Base-by-base conservation (phyloP, 805 yeast genomes). In the Novakomyces olei region DNA sequence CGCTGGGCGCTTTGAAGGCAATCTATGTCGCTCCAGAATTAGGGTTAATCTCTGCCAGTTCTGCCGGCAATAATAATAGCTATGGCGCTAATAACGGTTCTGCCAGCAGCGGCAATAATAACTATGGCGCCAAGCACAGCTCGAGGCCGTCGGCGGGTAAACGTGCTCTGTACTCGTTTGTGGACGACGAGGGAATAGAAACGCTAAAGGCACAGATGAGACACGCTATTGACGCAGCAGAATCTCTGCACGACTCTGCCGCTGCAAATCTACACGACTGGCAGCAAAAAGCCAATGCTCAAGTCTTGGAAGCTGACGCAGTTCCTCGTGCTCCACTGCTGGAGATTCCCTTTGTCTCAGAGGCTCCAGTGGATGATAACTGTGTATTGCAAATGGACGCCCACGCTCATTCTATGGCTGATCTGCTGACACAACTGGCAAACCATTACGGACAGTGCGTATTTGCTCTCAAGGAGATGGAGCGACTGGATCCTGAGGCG, bases 101-200 rank as follows among this genome's bases (percentile, higher is more conserved):
- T n/a, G n/a, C n/a, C n/a, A n/a, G n/a, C n/a, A n/a, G n/a, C n/a
- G n/a, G n/a, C n/a, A n/a, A n/a, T n/a, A n/a, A n/a, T n/a, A n/a
- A n/a, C n/a, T n/a, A n/a, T n/a, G n/a, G n/a, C n/a, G n/a, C n/a
- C n/a, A n/a, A n/a, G n/a, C n/a, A n/a, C n/a, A n/a, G n/a, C n/a
- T n/a, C n/a, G n/a, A n/a, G n/a, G n/a, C n/a, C n/a, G n/a, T n/a
- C n/a, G n/a, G 72, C n/a, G 65, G 60, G 44, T 81, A 94, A 81
- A 81, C 76, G 5, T 70, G 55, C 1, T 18, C 33, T 30, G 14
- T 23, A 30, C 17, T 14, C 26, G n/a, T 20, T 30, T 23, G 33
- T 30, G 6, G 33, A 30, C 15, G 33, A 30, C 12, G 6, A 19
- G 2, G 16, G 27, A 2, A 5, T 30, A 8, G 33, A 30, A 18